Base-by-base conservation (phyloP, 345 rosid genomes). In the Citrus unshiu region DNA sequence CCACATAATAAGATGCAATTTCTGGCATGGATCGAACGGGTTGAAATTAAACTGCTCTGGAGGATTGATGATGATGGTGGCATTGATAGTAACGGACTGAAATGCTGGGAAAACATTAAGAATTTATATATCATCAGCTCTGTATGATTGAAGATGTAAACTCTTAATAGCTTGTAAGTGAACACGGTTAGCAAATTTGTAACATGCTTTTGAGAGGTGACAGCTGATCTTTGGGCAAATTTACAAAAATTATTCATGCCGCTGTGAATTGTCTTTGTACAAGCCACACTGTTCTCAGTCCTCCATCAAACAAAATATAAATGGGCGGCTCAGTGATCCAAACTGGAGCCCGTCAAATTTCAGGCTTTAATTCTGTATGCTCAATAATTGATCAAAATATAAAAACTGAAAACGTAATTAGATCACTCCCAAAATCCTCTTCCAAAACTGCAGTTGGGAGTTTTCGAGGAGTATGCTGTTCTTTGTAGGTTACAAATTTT, bases 391-490 rank as follows among this genome's bases (percentile, higher is more conserved):
- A 56, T 18, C 40, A 29, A 35, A 43, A 37, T 8, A 32, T 68
- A 13, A 78, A 76, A 59, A 58, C 27, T 63, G 37, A 39, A 72
- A 35, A 79, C 40, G 78, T 72, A 79, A 70, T 27, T 37, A 40
- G 67, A 74, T 66, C 62, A 73, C 60, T 65, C 65, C 74, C 29
- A 30, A 27, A 62, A 57, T 72, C 77, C 76, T 75, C 70, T 76
- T 46, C 49, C 18, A 72, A 75, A 74, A 30, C 40, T 43, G 32
- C 72, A 40, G 65, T 46, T 70, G 75, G 75, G 78, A 32, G n/a
- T 25, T 75, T 77, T 2, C 63, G 34, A 56, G n/a, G 35, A 5
- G 63, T 30, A 51, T 64, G 59, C 54, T 24, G 77, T 54, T 67
- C 54, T 81, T 67, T 73, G 68, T 51, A 46, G 25, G 75, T 80